These are phyloP conservation scores for Didymosphaeria variabile DNA, from an alignment of 2,329 filamentous ascomycete genomes.

Conservation along the genomic window DNA sequence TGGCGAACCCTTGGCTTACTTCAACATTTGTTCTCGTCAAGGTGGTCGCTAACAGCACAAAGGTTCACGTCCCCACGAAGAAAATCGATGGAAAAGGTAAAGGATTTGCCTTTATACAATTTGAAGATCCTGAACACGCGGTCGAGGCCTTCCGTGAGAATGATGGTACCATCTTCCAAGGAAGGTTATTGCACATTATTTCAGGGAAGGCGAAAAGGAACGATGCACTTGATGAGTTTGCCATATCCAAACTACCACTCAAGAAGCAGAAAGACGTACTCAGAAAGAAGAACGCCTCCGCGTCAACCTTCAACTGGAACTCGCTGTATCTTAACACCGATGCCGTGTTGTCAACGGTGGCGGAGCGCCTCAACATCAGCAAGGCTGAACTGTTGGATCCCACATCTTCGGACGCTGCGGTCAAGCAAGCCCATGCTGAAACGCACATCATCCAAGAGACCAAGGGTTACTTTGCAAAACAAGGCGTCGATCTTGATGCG, in stretches of 20 bases:
- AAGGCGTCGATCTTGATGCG: conserved; percentile 90
- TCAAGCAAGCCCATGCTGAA: conserved; percentile 97
- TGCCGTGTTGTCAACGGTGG: conserved; percentile 89
- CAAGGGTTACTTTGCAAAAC: conserved; percentile 85
- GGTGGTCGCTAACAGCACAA: conserved; percentile 36
- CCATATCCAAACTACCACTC: conserved; percentile 87
- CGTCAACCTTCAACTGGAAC: conserved; percentile 93
- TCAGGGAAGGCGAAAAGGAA: conserved; percentile 85
- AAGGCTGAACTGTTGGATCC: conserved; percentile 94
- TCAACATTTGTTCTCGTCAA: background rate
- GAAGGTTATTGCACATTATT: conserved; percentile 88
- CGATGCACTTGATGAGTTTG: conserved; percentile 84
- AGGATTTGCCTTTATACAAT: conserved; percentile 90
- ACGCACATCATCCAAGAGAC: conserved; percentile 96
- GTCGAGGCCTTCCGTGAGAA: conserved; percentile 79
- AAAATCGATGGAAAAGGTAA: conserved; percentile 76
- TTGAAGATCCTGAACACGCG: conserved; percentile 74
- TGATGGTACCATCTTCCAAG: conserved; percentile 90
- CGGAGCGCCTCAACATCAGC: conserved; percentile 83
- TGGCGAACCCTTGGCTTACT: conserved; percentile 20
- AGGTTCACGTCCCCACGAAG: conserved; percentile 89
- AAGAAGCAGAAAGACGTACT: conserved; percentile 95
- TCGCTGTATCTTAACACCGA: conserved; percentile 98
- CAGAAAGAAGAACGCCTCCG: conserved; percentile 81
- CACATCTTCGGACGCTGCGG: conserved; percentile 91